phyloP scores from a whole-genome alignment of 352 stramenopile genomes.

The Phytophthora fragariaefolia region DNA sequence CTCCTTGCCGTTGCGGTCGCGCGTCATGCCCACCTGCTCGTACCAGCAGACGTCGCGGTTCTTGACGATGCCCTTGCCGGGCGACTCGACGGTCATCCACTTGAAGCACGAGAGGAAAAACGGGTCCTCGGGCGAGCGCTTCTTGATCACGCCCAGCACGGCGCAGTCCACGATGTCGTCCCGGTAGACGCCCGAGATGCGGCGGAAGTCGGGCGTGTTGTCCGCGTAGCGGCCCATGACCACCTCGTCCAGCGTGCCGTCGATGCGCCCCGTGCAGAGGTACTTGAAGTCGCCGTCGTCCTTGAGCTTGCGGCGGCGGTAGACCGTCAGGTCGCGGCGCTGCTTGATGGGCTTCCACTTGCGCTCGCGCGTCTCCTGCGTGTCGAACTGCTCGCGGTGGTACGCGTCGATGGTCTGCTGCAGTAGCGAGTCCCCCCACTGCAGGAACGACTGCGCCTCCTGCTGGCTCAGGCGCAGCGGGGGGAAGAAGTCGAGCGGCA shows the following conservation, averaged over 20 bases:
- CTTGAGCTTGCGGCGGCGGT: constrained; percentile 54
- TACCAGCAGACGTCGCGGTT: constrained; percentile 86
- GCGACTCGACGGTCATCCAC: constrained; percentile 81
- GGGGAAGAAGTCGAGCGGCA: constrained; percentile 69
- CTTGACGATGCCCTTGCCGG: constrained; percentile 75
- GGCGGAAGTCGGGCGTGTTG: constrained; percentile 69
- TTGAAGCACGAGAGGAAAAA: constrained; percentile 86
- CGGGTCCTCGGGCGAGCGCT: constrained; percentile 48
- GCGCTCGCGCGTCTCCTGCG: constrained; percentile 59
- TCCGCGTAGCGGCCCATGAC: constrained; percentile 80
- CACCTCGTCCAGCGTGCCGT: constrained; percentile 77
- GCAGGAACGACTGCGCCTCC: constrained; percentile 61
- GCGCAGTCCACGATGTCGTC: constrained; percentile 82
- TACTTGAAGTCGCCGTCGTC: constrained; percentile 68
- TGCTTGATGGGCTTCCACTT: constrained; percentile 83
- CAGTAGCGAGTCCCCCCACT: constrained; percentile 68
- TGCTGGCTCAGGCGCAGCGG: constrained; percentile 52
- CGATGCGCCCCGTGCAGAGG: constrained; percentile 65
- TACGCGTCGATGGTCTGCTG: constrained; percentile 75
- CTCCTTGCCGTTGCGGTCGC: constrained; percentile 78
- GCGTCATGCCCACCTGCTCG: constrained; percentile 72
- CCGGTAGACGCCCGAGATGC: constrained; percentile 76
- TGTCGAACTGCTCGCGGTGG: constrained; percentile 72
- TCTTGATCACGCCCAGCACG: constrained; percentile 70
- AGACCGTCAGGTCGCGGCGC: constrained; percentile 61